Evolutionary conservation across 305 asterid species (phyloP), one percentile per base, ranked within the genome.

Genomic region (Fraxinus angustifolia): DNA sequence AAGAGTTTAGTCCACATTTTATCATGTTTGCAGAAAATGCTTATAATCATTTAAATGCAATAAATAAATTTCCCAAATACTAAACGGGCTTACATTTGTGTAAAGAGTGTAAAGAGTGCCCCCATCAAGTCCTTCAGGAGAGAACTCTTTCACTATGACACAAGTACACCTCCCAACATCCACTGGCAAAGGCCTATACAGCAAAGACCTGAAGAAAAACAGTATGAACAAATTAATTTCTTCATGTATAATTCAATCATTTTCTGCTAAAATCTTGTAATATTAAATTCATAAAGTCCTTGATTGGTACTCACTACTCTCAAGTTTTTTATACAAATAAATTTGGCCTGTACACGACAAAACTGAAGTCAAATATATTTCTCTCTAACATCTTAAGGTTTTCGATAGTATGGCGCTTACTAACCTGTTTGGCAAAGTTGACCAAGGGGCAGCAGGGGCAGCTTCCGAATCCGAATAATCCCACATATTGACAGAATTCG

Each of bases 391-490:
- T 17, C 65, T 53, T 56, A 17, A 56, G 28, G 30, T 58, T 19
- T 7, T 19, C 8, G 11, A 17, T 8, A 19, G 10, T n/a, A 26
- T n/a, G 7, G 23, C 68, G 23, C 68, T n/a, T 3, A 26, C 78
- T 1, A 14, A 94, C 98, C 98, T 92, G 72, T 94, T 93, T 26
- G 97, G 97, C 80, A 94, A 78, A 70, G 92, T 91, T 38, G 99
- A 91, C 99, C 99, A 96, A 0, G 99, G 93, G 3, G 99, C 90
- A 79, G 92, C 99, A 0, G 98, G 99, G 0, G 97, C 98, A 38
- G 97, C 85, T 81, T 95, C 99, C 0, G 97, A 90, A 86, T 95
- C 99, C 0, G 98, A 93, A 76, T 88, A 82, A 73, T 91, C 97
- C 99, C 99, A 96, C 30, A 92, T 85, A 19, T 92, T 86, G 19